These are phyloP conservation scores for Penicillium fimorum DNA, from an alignment of 495 filamentous ascomycete genomes.

Conservation along the genomic window DNA sequence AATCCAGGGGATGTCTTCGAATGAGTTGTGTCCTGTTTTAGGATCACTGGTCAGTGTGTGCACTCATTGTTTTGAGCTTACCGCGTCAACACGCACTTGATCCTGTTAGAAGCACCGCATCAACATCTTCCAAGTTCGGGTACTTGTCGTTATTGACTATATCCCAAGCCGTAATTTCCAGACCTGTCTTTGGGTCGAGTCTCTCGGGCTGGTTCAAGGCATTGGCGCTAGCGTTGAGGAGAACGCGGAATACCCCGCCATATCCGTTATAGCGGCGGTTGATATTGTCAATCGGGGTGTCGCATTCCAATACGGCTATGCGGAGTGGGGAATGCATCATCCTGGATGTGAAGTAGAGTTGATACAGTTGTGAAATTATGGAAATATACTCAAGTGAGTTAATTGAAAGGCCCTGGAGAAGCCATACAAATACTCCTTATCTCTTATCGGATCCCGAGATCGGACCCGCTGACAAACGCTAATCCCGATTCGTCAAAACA, in stretches of 20 bases:
- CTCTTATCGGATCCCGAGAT: constrained; percentile 1
- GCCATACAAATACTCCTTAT: neutral
- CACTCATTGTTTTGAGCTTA: neutral
- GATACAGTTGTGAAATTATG: neutral
- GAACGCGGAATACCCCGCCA: constrained; percentile 63
- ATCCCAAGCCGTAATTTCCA: constrained; percentile 66
- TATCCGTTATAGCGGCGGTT: constrained; percentile 68
- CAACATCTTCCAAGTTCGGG: constrained; percentile 68
- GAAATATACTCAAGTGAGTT: too few relatives aligned
- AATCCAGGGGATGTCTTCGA: constrained; percentile 75
- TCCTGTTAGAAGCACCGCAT: constrained; percentile 80
- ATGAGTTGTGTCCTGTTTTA: constrained; percentile 53
- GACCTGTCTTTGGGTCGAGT: constrained; percentile 40
- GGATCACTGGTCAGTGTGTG: neutral
- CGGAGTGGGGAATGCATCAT: constrained; percentile 58
- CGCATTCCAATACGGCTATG: constrained; percentile 82
- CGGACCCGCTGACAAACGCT: neutral
- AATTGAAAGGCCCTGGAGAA: neutral
- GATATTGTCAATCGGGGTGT: constrained; percentile 59
- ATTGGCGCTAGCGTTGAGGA: constrained; percentile 56
- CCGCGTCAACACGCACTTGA: constrained; percentile 47
- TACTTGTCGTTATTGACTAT: constrained; percentile 61
- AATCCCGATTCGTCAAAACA: neutral
- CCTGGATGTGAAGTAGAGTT: neutral
- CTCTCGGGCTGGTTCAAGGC: constrained; percentile 30